Evolutionary conservation across 176 grass and related monocot species (phyloP).

Genomic region (Tuctoria greenei): DNA sequence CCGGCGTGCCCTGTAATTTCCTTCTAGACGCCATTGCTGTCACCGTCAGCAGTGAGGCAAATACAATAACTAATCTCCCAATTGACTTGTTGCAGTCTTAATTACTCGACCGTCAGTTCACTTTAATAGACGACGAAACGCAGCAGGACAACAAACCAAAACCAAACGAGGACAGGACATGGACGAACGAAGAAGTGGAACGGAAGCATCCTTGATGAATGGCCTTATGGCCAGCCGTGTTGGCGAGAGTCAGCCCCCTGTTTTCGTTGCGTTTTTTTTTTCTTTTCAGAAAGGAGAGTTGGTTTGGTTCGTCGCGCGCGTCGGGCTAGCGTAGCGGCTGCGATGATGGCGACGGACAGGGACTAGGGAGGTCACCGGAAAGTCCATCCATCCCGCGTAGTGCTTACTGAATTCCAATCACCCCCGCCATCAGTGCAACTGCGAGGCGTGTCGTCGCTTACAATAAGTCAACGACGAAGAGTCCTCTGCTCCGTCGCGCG

Average conservation of each 20-base stretch:
- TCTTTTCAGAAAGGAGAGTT: background rate
- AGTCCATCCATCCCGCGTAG: constrained; percentile 35
- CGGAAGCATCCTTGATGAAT: background rate
- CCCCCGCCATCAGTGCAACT: background rate
- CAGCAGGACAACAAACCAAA: background rate
- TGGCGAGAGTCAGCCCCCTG: background rate
- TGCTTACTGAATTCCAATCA: background rate
- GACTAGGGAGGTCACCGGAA: constrained; percentile 25
- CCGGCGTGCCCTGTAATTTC: background rate
- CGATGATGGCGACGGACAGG: constrained; percentile 21
- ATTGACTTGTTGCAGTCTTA: background rate
- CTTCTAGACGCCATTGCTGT: background rate
- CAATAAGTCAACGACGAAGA: constrained; percentile 34
- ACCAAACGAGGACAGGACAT: background rate
- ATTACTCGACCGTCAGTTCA: background rate
- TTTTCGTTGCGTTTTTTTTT: background rate
- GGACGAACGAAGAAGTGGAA: background rate
- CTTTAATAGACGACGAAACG: background rate
- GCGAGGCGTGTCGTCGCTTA: background rate
- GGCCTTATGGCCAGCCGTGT: background rate
- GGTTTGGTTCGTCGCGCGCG: constrained; percentile 39
- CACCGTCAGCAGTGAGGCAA: background rate
- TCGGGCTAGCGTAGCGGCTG: constrained; percentile 8
- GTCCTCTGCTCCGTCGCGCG: no score
- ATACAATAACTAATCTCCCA: background rate